phyloP scores from a whole-genome alignment of 2,329 filamentous ascomycete species.

The Emmonsiellopsis sp. region DNA sequence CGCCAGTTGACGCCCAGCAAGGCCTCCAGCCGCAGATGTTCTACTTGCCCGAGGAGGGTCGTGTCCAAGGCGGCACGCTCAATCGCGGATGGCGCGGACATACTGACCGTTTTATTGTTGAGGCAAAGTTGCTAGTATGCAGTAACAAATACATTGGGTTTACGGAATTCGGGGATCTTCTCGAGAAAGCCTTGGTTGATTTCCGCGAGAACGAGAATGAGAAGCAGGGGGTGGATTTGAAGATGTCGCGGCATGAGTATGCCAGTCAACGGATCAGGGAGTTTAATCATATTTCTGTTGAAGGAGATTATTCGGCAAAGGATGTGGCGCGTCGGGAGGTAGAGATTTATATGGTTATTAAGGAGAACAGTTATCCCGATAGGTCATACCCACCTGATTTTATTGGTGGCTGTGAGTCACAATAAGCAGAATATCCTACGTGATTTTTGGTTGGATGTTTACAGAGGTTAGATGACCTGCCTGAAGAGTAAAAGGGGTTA shows the following conservation, averaged over 20 bases:
- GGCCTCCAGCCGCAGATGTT: background rate
- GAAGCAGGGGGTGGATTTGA: background rate
- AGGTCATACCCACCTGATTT: background rate
- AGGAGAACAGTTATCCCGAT: background rate
- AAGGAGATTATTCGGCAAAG: background rate
- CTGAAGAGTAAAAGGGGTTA: no score
- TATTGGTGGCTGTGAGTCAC: background rate
- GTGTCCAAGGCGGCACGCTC: background rate
- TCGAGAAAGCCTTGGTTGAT: background rate
- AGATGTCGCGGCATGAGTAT: background rate
- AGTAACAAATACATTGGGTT: background rate
- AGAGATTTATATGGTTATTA: background rate
- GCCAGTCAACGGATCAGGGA: background rate
- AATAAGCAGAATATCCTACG: background rate
- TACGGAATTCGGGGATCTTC: background rate
- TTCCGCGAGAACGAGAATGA: background rate
- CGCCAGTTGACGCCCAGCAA: background rate
- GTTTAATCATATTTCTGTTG: background rate
- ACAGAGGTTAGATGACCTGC: no score
- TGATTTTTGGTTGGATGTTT: no score
- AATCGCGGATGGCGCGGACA: background rate
- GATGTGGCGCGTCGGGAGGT: background rate
- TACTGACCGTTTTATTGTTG: background rate
- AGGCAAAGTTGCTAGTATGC: background rate
- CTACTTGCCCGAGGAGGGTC: background rate